These are phyloP conservation scores for Psophocarpus tetragonolobus DNA, from an alignment of 306 rosid genomes.

Conservation along the genomic window DNA sequence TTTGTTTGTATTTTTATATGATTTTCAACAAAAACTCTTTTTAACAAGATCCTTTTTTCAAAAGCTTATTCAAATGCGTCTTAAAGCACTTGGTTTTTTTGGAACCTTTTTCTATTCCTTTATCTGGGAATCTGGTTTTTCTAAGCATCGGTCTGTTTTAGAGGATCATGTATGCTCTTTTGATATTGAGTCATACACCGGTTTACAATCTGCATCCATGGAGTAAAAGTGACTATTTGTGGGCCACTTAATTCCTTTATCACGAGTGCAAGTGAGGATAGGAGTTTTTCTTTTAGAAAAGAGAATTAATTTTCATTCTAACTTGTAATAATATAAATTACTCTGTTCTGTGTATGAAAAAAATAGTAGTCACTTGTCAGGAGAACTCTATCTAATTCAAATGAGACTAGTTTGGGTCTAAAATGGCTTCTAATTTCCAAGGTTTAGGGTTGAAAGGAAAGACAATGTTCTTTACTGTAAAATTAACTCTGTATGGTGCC, in stretches of 20 bases:
- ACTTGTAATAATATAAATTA: background rate
- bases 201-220: background rate
- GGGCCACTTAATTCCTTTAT: background rate
- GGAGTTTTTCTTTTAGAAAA: background rate
- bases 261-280: background rate
- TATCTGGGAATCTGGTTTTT: background rate
- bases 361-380: background rate
- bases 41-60: too few relatives aligned
- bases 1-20: too few relatives aligned
- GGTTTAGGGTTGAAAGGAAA: background rate
- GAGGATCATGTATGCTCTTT: background rate
- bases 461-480: background rate
- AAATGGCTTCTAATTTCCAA: background rate
- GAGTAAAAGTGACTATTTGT: background rate
- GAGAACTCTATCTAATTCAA: background rate
- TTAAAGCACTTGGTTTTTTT: too few relatives aligned
- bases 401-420: background rate
- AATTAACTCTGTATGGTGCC: background rate
- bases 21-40: too few relatives aligned
- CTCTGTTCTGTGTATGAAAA: background rate
- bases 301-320: background rate
- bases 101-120: too few relatives aligned
- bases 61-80: too few relatives aligned
- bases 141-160: background rate
- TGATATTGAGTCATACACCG: background rate